phyloP scores from a whole-genome alignment of 208 protist genomes.

The Acanthamoeba sp. region DNA sequence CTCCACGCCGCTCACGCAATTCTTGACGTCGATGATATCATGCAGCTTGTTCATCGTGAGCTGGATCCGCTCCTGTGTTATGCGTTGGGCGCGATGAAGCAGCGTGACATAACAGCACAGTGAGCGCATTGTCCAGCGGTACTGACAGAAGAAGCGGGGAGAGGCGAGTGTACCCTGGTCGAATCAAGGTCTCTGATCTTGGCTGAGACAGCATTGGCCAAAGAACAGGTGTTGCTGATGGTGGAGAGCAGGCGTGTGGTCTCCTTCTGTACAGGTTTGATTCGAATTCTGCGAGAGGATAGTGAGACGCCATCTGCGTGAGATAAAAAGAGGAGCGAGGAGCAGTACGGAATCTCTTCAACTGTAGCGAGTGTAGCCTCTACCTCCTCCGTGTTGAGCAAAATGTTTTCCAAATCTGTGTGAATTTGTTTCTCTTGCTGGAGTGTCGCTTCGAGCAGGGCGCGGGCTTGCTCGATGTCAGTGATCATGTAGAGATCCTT shows the following conservation, averaged over 20 bases:
- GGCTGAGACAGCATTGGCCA: constrained; percentile 41
- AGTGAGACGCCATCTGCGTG: background rate
- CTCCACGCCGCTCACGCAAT: constrained; percentile 66
- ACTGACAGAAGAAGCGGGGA: background rate
- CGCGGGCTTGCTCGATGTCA: constrained; percentile 31
- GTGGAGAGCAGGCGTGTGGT: constrained; percentile 2
- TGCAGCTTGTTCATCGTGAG: constrained; percentile 69
- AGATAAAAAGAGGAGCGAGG: background rate
- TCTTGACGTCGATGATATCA: constrained; percentile 73
- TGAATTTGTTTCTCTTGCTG: constrained; percentile 26
- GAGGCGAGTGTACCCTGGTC: background rate
- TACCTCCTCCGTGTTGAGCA: constrained; percentile 32
- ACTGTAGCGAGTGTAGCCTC: constrained; percentile 27
- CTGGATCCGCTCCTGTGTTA: constrained; percentile 17
- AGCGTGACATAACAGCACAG: background rate
- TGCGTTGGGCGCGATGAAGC: too few species aligned
- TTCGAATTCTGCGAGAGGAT: background rate
- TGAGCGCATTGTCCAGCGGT: background rate
- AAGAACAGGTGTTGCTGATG: constrained; percentile 60
- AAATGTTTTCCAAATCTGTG: constrained; percentile 42
- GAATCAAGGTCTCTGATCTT: constrained; percentile 66
- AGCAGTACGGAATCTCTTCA: constrained; percentile 69
- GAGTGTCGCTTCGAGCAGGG: constrained; percentile 26
- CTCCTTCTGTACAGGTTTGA: constrained; percentile 60
- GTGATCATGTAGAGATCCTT: constrained; percentile 58